Evolutionary conservation across 139 green algal species (phyloP).

Genomic region (Chlorella sp.): DNA sequence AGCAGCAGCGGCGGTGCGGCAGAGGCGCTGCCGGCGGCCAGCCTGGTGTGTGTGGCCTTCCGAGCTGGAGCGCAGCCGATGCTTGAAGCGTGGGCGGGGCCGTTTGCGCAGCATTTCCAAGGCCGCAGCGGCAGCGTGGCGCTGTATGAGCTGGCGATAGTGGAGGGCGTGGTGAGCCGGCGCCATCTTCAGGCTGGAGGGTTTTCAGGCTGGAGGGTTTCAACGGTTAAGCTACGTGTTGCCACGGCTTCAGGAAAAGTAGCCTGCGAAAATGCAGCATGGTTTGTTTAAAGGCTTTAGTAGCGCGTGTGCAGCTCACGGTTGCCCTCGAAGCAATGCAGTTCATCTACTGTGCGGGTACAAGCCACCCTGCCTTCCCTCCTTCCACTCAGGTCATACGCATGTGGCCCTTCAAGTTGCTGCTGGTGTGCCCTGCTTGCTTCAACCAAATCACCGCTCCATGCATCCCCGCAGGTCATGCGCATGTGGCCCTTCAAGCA

Average conservation of each 20-base stretch:
- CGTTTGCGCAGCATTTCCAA: conserved; percentile 35
- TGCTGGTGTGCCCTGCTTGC: conserved; percentile 27
- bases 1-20: background rate
- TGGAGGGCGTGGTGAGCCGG: conserved; percentile 50
- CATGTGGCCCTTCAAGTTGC: conserved; percentile 52
- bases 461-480: conserved; percentile 47
- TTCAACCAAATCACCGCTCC: background rate
- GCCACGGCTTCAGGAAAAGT: too few relatives aligned
- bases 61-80: conserved; percentile 57
- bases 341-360: too few relatives aligned
- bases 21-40: background rate
- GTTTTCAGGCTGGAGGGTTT: too few relatives aligned
- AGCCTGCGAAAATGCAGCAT: too few relatives aligned
- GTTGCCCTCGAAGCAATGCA: too few relatives aligned
- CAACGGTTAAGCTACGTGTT: too few relatives aligned
- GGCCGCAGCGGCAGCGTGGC: background rate
- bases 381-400: conserved; percentile 46
- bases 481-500: conserved; percentile 52
- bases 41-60: conserved; percentile 56
- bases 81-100: conserved; percentile 42
- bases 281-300: too few relatives aligned
- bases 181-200: too few relatives aligned
- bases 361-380: background rate
- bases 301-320: too few relatives aligned
- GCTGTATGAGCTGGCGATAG: conserved; percentile 49